phyloP scores from a whole-genome alignment of 352 stramenopile genomes.

The Phytophthora vignae region DNA sequence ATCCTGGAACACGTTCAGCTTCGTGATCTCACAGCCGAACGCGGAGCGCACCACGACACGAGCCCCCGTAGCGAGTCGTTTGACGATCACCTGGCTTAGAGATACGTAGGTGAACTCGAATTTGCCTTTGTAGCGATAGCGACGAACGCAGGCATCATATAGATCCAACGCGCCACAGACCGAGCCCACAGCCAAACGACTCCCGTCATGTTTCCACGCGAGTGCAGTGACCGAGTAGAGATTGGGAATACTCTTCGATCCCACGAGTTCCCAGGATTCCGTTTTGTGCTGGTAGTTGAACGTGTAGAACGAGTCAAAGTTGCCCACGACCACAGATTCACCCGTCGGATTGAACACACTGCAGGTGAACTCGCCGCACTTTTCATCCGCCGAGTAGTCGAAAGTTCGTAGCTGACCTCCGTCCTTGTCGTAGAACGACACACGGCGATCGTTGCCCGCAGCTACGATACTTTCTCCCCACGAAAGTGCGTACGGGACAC shows the following conservation, averaged over 20 bases:
- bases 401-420: constrained; percentile 88
- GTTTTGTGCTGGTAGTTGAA: constrained; percentile 89
- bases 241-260: constrained; percentile 91
- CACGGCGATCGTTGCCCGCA: constrained; percentile 91
- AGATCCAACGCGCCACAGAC: constrained; percentile 93
- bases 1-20: constrained; percentile 96
- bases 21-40: constrained; percentile 94
- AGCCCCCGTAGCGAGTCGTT: constrained; percentile 85
- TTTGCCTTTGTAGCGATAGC: constrained; percentile 93
- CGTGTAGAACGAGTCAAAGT: constrained; percentile 94
- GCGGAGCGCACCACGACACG: constrained; percentile 89
- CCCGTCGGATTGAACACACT: constrained; percentile 91
- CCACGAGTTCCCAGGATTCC: constrained; percentile 85
- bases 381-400: constrained; percentile 90
- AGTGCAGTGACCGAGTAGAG: constrained; percentile 94
- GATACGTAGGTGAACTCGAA: constrained; percentile 97
- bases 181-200: constrained; percentile 89
- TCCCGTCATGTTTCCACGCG: constrained; percentile 93
- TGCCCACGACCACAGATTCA: constrained; percentile 92
- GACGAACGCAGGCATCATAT: constrained; percentile 93
- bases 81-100: constrained; percentile 94
- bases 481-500: constrained; percentile 90
- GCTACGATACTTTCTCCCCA: constrained; percentile 93
- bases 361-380: constrained; percentile 84
- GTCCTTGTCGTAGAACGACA: constrained; percentile 93